phyloP scores from a whole-genome alignment of 257 asterid species.

The Fraxinus anomala region DNA sequence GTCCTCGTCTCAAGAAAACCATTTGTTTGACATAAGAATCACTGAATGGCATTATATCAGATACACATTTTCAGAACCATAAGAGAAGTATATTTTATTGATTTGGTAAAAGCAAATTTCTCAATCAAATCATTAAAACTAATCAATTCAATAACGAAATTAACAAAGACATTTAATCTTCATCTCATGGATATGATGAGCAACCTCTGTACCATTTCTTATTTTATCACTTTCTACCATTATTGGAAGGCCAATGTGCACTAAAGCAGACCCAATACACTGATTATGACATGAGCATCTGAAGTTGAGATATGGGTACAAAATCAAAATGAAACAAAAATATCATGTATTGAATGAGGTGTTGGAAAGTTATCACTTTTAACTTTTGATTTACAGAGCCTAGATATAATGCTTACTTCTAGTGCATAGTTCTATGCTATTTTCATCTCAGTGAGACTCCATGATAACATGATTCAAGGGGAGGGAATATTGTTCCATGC shows the following conservation, averaged over 20 bases:
- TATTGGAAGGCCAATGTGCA: background rate
- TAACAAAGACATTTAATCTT: background rate
- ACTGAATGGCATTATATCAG: background rate
- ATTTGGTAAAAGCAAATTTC: background rate
- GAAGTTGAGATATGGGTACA: background rate
- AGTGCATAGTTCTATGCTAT: background rate
- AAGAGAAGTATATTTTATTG: constrained; percentile 1
- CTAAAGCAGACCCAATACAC: background rate
- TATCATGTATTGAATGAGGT: background rate
- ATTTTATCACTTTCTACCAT: background rate
- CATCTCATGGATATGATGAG: background rate
- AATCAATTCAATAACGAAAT: constrained; percentile 6
- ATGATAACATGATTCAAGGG: background rate
- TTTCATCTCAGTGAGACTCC: background rate
- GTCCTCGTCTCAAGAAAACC: background rate
- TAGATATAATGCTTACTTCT: background rate
- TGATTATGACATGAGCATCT: background rate
- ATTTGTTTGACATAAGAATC: background rate
- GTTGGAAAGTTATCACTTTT: background rate
- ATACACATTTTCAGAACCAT: background rate
- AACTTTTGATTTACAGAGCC: background rate
- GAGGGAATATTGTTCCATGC: background rate
- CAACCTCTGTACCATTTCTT: background rate
- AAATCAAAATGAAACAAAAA: background rate
- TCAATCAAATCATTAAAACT: constrained; percentile 2